These are phyloP conservation scores for Fraxinus nigra DNA, from an alignment of 305 asterid species.

Conservation along the genomic window DNA sequence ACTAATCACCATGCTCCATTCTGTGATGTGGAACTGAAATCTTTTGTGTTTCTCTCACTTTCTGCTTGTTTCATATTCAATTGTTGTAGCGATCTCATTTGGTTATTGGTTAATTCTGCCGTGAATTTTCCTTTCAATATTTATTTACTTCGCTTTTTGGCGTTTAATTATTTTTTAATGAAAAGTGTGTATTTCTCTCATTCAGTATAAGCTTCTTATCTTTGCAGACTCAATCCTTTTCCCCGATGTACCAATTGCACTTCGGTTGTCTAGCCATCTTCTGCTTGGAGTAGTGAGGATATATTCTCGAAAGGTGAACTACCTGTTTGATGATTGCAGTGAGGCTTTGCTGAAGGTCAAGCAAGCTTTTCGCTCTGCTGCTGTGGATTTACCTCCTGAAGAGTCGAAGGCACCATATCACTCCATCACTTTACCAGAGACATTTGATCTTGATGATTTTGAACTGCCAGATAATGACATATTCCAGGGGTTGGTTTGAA, in stretches of 20 bases:
- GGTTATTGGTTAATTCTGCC: neutral
- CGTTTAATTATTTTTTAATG: constrained; percentile 5
- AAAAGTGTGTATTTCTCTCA: neutral
- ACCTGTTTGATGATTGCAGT: constrained; percentile 96
- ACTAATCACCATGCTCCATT: neutral
- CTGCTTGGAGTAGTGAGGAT: constrained; percentile 98
- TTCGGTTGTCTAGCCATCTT: constrained; percentile 97
- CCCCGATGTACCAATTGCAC: constrained; percentile 97
- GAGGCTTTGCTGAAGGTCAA: constrained; percentile 91
- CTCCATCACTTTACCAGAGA: constrained; percentile 97
- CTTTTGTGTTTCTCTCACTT: neutral
- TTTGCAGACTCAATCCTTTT: constrained; percentile 77
- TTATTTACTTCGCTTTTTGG: neutral
- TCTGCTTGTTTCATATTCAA: neutral
- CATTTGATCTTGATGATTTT: constrained; percentile 98
- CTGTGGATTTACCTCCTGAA: constrained; percentile 99
- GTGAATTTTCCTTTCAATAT: neutral
- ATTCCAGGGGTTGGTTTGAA: constrained; percentile 70
- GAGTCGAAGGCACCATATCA: constrained; percentile 98
- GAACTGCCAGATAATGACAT: constrained; percentile 94
- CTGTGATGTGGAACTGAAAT: neutral
- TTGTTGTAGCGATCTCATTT: neutral
- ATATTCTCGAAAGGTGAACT: constrained; percentile 87
- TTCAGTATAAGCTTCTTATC: constrained; percentile 24
- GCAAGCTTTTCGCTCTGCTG: constrained; percentile 95